A percentile compares a stretch with the other conserved stretches of the same genome.
Conservation (phyloP, 768 basidiomycete genomes). For the Panellus pusillus region DNA sequence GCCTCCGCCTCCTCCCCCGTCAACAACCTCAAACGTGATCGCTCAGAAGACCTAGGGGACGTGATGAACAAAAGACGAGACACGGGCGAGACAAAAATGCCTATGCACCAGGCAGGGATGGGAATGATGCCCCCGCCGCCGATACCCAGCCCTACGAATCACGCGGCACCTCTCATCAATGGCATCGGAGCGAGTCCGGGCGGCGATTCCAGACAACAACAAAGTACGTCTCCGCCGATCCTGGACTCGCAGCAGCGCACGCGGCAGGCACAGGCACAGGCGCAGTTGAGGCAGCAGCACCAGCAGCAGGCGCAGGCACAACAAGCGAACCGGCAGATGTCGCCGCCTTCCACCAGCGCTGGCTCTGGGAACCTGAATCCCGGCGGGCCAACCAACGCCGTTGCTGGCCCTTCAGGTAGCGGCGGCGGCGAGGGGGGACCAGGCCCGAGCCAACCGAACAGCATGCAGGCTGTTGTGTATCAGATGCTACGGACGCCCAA, state of each 20-base stretch:
- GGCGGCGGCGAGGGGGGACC: not conserved
- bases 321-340: slow-evolving; percentile 41
- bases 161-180: slow-evolving; percentile 31
- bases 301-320: slow-evolving; percentile 32
- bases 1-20: slow-evolving; percentile 20
- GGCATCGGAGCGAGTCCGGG: not conserved
- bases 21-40: slow-evolving; percentile 58
- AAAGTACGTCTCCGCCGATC: slow-evolving; percentile 3
- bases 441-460: slow-evolving; percentile 25
- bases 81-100: slow-evolving; percentile 59
- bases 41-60: slow-evolving; percentile 47
- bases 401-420: slow-evolving; percentile 24
- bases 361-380: slow-evolving; percentile 20
- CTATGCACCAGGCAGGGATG: not conserved
- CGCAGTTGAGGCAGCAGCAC: slow-evolving; percentile 16
- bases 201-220: too few species aligned
- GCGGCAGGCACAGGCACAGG: slow-evolving; percentile 31
- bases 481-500: slow-evolving; percentile 52
- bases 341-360: slow-evolving; percentile 34
- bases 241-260: slow-evolving; percentile 25
- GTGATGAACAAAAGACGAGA: slow-evolving; percentile 64
- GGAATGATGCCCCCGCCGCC: slow-evolving; percentile 44
- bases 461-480: slow-evolving; percentile 44
- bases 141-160: slow-evolving; percentile 28
- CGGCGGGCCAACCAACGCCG: slow-evolving; percentile 17